phyloP scores from a whole-genome alignment of 495 filamentous ascomycete species.

The Aspergillus sparsus region DNA sequence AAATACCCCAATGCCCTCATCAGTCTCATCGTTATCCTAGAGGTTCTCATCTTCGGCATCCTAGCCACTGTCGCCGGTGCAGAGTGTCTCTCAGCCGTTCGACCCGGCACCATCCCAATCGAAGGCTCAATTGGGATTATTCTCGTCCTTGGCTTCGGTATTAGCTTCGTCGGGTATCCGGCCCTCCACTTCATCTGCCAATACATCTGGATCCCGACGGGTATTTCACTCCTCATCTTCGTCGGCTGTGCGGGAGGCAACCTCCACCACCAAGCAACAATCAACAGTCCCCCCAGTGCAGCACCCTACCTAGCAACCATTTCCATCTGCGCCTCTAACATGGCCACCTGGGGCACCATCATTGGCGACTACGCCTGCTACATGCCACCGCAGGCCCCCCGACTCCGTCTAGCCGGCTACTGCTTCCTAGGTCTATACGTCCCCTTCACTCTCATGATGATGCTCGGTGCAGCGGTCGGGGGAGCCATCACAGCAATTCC shows the following conservation, averaged over 20 bases:
- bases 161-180: constrained; percentile 9
- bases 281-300: neutral
- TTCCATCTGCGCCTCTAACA: constrained; percentile 11
- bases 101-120: constrained; percentile 1
- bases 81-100: constrained; percentile 6
- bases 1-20: constrained; percentile 11
- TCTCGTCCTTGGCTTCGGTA: constrained; percentile 4
- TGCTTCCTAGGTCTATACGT: constrained; percentile 7
- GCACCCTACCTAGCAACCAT: constrained; percentile 5
- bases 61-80: constrained; percentile 6
- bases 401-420: constrained; percentile 5
- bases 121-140: constrained; percentile 9
- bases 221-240: constrained; percentile 1
- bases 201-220: constrained; percentile 8
- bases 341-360: constrained; percentile 11
- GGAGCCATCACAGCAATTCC: neutral
- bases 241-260: constrained; percentile 1
- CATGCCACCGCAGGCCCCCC: constrained; percentile 8
- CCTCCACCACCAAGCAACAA: neutral
- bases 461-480: neutral
- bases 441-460: constrained; percentile 5
- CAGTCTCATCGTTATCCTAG: constrained; percentile 9
- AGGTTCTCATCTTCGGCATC: constrained; percentile 10
- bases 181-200: constrained; percentile 9
- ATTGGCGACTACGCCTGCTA: constrained; percentile 11